Evolutionary conservation across 257 asterid species (phyloP).

Genomic region (Solanum medicagineum): DNA sequence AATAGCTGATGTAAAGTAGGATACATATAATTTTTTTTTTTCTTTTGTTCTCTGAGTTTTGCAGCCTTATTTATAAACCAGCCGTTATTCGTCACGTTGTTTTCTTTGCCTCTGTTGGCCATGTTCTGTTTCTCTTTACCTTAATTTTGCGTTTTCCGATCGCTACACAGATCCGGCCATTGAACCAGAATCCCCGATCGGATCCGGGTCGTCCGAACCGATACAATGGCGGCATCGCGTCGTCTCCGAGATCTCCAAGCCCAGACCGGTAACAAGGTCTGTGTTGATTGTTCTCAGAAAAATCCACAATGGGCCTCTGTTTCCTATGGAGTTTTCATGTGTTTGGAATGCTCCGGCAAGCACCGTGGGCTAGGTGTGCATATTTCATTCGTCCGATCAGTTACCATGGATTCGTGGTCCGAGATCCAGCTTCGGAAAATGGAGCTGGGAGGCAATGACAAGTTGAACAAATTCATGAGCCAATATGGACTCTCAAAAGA

Average conservation of each 20-base stretch:
- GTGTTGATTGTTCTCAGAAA: conserved; percentile 83
- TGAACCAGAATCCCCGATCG: neutral
- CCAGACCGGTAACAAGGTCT: conserved; percentile 68
- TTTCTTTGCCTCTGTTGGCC: neutral
- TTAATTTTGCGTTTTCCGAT: neutral
- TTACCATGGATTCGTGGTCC: conserved; percentile 98
- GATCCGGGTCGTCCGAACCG: neutral
- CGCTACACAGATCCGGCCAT: neutral
- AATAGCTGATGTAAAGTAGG: too few species aligned
- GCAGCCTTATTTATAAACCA: neutral
- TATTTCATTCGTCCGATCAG: conserved; percentile 94
- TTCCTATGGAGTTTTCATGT: conserved; percentile 90
- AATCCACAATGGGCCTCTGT: conserved; percentile 99
- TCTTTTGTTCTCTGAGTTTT: neutral
- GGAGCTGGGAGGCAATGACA: conserved; percentile 84
- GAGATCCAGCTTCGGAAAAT: conserved; percentile 86
- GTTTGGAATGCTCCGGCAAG: conserved; percentile 93
- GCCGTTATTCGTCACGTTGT: neutral
- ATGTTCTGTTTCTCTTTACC: neutral
- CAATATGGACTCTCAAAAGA: conserved; percentile 62
- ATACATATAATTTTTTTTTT: neutral
- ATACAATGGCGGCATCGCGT: conserved; percentile 67
- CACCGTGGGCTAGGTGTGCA: conserved; percentile 98
- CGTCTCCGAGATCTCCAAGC: conserved; percentile 88
- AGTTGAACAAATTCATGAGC: conserved; percentile 39